Evolutionary conservation across 1,284 basidiomycete species (phyloP).

Genomic region (Irpex rosettiformis): DNA sequence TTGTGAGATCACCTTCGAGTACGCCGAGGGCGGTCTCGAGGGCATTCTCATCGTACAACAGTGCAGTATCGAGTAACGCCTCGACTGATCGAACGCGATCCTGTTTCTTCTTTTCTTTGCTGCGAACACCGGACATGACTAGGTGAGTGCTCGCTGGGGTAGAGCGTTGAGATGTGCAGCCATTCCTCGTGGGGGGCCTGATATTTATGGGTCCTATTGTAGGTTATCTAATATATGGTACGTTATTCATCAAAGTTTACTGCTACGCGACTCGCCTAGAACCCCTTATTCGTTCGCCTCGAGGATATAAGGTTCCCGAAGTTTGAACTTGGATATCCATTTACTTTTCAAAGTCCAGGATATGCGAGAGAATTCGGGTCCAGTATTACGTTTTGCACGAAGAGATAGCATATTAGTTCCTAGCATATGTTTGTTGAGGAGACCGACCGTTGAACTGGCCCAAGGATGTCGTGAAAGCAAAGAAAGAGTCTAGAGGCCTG

Average conservation of each 20-base stretch:
- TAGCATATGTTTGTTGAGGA: no score
- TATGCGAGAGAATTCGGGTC: no score
- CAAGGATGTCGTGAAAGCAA: neutral
- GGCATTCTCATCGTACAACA: constrained; percentile 12
- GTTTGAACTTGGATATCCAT: no score
- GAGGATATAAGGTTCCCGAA: neutral
- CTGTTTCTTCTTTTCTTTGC: neutral
- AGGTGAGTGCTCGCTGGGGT: neutral
- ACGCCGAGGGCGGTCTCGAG: constrained; percentile 13
- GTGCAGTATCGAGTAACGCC: constrained; percentile 1
- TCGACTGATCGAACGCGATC: constrained; percentile 3
- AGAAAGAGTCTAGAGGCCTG: no score
- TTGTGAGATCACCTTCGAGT: constrained; percentile 13
- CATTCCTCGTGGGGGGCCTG: neutral
- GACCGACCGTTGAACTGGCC: neutral
- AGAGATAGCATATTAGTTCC: no score
- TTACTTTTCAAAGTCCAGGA: no score
- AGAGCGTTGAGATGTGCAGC: neutral
- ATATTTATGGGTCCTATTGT: neutral
- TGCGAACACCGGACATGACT: neutral
- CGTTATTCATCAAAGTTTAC: neutral
- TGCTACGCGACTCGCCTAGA: neutral
- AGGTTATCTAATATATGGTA: neutral
- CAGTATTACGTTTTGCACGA: no score
- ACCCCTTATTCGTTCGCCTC: neutral